Evolutionary conservation across 306 rosid species (phyloP).

Genomic region (Dryas alaskensis): DNA sequence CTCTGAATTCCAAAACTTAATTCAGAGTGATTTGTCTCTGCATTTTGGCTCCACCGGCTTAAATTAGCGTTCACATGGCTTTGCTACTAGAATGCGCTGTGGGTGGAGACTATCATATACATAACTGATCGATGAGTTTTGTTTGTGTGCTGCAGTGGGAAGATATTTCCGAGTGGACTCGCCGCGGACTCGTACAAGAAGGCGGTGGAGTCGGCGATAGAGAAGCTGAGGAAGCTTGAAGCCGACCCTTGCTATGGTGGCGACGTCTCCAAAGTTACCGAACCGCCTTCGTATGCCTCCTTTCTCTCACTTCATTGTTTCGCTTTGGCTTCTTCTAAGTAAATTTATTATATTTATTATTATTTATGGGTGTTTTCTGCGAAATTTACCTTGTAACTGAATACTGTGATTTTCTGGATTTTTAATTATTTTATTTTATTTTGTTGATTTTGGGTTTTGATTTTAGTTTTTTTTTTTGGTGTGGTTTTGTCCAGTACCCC

Average conservation of each 20-base stretch:
- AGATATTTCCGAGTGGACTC: constrained; percentile 74
- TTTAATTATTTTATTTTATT: background rate
- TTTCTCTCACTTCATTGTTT: constrained; percentile 15
- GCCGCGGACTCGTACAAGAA: constrained; percentile 82
- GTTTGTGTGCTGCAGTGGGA: constrained; percentile 52
- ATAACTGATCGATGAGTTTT: constrained; percentile 4
- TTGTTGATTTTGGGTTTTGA: background rate
- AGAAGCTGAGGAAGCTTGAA: constrained; percentile 52
- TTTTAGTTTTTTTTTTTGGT: background rate
- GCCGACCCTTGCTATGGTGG: constrained; percentile 29
- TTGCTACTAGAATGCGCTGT: background rate
- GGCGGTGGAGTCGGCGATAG: constrained; percentile 89
- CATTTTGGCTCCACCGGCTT: constrained; percentile 5
- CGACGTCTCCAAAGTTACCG: constrained; percentile 36
- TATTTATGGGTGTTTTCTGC: background rate
- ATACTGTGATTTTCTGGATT: background rate
- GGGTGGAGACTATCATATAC: background rate
- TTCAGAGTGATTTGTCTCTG: background rate
- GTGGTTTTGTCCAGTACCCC: constrained; percentile 43
- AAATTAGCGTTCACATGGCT: background rate
- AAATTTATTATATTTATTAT: background rate
- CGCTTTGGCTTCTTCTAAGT: constrained; percentile 26
- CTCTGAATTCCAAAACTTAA: background rate
- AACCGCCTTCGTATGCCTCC: constrained; percentile 48
- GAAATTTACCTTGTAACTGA: background rate